These are phyloP conservation scores for Platanus orientalis DNA, from an alignment of 164 flowering plant species.

Conservation along the genomic window DNA sequence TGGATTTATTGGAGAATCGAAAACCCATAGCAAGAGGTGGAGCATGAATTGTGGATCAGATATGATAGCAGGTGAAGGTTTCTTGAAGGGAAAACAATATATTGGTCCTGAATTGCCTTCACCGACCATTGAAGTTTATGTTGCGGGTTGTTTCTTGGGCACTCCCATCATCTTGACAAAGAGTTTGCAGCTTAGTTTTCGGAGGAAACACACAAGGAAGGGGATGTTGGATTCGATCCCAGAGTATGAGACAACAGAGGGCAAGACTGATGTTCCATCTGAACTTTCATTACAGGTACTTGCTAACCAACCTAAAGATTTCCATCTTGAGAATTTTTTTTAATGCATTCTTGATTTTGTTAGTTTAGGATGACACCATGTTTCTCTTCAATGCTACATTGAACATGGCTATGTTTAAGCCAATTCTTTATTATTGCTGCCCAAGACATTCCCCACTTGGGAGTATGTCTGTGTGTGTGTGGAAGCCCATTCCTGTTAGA, in stretches of 20 bases:
- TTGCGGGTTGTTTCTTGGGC: conserved; percentile 70
- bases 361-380: too few relatives aligned
- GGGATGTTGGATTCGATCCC: conserved; percentile 65
- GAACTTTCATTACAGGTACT: conserved; percentile 62
- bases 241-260: conserved; percentile 55
- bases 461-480: too few relatives aligned
- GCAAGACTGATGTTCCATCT: conserved; percentile 32
- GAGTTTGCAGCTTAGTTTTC: conserved; percentile 48
- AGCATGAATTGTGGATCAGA: conserved; percentile 60
- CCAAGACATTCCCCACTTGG: too few relatives aligned
- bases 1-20: conserved; percentile 38
- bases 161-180: conserved; percentile 74
- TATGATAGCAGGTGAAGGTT: conserved; percentile 36
- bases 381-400: too few relatives aligned
- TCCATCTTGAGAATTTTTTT: too few relatives aligned
- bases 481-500: too few relatives aligned
- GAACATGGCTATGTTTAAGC: too few relatives aligned
- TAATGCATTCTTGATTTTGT: too few relatives aligned
- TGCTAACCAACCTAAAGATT: not conserved
- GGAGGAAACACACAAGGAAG: conserved; percentile 55
- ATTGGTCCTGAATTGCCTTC: conserved; percentile 35
- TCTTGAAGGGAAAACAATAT: conserved; percentile 52
- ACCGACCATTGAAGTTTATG: conserved; percentile 76
- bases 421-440: too few relatives aligned
- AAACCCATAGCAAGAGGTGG: conserved; percentile 42